A percentile compares a stretch with the other conserved stretches of the same genome.
phyloP scores from a whole-genome alignment of 768 basidiomycete genomes.

The Termitomyces sp. region DNA sequence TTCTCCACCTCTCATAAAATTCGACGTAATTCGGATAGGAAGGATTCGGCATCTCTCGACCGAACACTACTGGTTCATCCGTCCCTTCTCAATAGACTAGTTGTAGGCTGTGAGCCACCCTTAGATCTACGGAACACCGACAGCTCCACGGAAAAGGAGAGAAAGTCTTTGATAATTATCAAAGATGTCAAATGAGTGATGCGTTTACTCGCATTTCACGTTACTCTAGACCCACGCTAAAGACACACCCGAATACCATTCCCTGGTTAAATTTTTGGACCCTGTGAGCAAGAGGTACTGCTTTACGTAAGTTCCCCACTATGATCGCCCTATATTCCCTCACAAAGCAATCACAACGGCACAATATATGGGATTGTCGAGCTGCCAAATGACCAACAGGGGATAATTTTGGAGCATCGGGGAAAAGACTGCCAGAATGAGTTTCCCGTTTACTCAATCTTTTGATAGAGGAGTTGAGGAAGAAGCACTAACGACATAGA shows the following conservation, averaged over 20 bases:
- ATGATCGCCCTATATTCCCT: constrained; percentile 14
- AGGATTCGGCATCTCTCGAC: constrained; percentile 12
- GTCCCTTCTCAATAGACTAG: constrained; percentile 7
- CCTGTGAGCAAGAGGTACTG: background rate
- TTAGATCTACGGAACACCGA: background rate
- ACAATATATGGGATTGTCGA: constrained; percentile 1
- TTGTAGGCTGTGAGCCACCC: background rate
- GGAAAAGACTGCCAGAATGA: background rate
- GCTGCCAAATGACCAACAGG: constrained; percentile 10
- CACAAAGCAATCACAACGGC: background rate
- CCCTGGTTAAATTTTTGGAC: background rate
- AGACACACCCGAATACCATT: constrained; percentile 1
- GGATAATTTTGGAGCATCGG: constrained; percentile 2
- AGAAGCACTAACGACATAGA: constrained; percentile 17
- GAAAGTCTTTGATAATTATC: background rate
- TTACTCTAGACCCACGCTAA: background rate
- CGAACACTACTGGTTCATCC: constrained; percentile 22
- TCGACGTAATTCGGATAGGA: constrained; percentile 16
- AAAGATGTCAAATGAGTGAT: background rate
- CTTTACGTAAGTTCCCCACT: constrained; percentile 12
- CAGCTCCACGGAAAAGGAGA: constrained; percentile 12
- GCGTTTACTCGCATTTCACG: constrained; percentile 1
- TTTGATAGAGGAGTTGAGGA: constrained; percentile 6
- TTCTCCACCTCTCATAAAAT: constrained; percentile 1
- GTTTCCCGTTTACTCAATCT: constrained; percentile 1